A percentile compares a stretch with the other conserved stretches of the same genome.
Evolutionary conservation across 1,139 yeast species (phyloP).

Genomic region (Hanseniaspora sp.): DNA sequence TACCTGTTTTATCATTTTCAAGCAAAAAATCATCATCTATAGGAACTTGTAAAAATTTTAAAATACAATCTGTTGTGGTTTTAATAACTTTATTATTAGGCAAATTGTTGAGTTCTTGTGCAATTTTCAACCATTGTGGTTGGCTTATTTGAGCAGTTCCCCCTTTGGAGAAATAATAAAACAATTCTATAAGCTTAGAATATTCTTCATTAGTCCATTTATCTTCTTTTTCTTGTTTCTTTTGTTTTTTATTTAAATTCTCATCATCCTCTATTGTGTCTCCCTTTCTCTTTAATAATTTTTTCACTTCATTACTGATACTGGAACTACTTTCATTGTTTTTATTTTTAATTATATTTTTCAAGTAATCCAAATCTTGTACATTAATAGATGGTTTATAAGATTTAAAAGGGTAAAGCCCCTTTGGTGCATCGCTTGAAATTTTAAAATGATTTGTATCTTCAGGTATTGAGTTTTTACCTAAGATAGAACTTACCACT

Average conservation of each 20-base stretch:
- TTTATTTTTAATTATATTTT: conserved; percentile 36
- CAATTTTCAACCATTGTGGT: conserved; percentile 53
- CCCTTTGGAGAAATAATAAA: conserved; percentile 15
- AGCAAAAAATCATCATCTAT: conserved; percentile 63
- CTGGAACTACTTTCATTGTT: background rate
- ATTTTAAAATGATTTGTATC: conserved; percentile 59
- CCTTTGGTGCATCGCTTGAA: conserved; percentile 83
- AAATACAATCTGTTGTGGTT: conserved; percentile 70
- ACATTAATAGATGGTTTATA: conserved; percentile 45
- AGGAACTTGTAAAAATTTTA: conserved; percentile 69
- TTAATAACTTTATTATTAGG: conserved; percentile 36
- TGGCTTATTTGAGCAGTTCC: conserved; percentile 13
- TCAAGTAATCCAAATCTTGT: conserved; percentile 48
- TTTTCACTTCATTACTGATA: conserved; percentile 4
- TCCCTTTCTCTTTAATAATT: conserved; percentile 13
- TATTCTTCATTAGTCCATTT: conserved; percentile 56
- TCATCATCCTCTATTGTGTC: conserved; percentile 21
- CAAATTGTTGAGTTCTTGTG: conserved; percentile 37
- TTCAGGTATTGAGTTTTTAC: conserved; percentile 37
- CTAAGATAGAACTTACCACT: conserved; percentile 37
- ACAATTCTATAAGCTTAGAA: conserved; percentile 36
- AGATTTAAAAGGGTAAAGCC: conserved; percentile 85
- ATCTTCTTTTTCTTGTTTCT: conserved; percentile 38
- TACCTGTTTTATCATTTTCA: conserved; percentile 41
- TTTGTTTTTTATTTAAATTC: conserved; percentile 17